A percentile compares a stretch with the other conserved stretches of the same genome.
phyloP scores from a whole-genome alignment of 2,329 filamentous ascomycete genomes.

The Ophiostoma perfectum region DNA sequence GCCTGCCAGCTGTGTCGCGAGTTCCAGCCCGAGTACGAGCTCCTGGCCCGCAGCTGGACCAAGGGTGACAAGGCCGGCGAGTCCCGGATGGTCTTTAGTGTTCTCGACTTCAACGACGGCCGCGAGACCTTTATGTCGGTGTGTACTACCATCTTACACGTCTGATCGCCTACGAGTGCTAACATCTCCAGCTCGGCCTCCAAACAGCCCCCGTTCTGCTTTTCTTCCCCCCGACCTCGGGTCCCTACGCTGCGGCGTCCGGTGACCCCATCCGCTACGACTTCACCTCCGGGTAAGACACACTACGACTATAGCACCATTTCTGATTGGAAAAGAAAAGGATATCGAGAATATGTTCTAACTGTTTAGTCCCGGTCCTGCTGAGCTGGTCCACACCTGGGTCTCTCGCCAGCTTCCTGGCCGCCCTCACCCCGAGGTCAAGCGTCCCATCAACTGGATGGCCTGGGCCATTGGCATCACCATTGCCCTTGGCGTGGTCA shows the following conservation, averaged over 20 bases:
- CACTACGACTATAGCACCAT: neutral
- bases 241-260: slow-evolving; percentile 68
- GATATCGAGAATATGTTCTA: neutral
- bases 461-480: slow-evolving; percentile 64
- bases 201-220: slow-evolving; percentile 91
- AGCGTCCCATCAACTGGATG: slow-evolving; percentile 82
- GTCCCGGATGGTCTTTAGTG: slow-evolving; percentile 70
- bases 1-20: slow-evolving; percentile 82
- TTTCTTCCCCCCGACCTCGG: slow-evolving; percentile 77
- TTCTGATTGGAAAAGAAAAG: neutral
- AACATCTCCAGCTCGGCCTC: slow-evolving; percentile 63
- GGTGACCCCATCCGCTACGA: slow-evolving; percentile 72
- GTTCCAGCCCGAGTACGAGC: slow-evolving; percentile 90
- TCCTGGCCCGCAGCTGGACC: slow-evolving; percentile 79
- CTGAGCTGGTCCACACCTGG: slow-evolving; percentile 76
- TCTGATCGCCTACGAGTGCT: neutral
- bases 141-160: slow-evolving; percentile 31
- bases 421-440: slow-evolving; percentile 69
- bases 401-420: slow-evolving; percentile 71
- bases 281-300: slow-evolving; percentile 68
- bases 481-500: slow-evolving; percentile 62
- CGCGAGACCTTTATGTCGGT: slow-evolving; percentile 83
- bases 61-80: slow-evolving; percentile 73
- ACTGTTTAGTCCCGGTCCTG: slow-evolving; percentile 57
- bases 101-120: slow-evolving; percentile 82